Evolutionary conservation across 345 rosid genomes (phyloP).

Genomic region (Lagerstroemia speciosa): DNA sequence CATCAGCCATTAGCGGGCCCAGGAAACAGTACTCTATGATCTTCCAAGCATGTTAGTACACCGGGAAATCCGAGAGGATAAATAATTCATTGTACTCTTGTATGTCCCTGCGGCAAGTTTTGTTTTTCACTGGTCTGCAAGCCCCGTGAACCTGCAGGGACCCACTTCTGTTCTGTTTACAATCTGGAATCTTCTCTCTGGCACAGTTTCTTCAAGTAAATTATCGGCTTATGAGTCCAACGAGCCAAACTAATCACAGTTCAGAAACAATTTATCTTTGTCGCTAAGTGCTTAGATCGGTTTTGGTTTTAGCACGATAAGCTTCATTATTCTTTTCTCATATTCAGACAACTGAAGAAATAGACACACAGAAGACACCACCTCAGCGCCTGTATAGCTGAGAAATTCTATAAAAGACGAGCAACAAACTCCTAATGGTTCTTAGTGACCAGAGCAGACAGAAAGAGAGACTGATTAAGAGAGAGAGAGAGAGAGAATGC

Average conservation of each 20-base stretch:
- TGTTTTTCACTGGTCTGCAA: not conserved
- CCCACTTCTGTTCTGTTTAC: not conserved
- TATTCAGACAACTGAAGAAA: no score
- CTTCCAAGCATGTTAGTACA: not conserved
- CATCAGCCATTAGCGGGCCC: not conserved
- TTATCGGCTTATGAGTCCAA: not conserved
- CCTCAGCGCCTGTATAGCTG: not conserved
- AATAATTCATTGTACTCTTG: not conserved
- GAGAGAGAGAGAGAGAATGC: conserved; percentile 18
- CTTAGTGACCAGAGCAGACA: not conserved
- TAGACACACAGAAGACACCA: no score
- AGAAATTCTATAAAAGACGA: not conserved
- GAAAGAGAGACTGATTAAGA: not conserved
- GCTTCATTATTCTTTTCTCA: no score
- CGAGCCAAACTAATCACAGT: not conserved
- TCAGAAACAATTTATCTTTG: not conserved
- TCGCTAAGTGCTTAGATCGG: no score
- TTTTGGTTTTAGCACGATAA: no score
- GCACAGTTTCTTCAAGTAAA: not conserved
- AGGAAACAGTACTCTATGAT: not conserved
- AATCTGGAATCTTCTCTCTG: not conserved
- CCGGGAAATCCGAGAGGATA: not conserved
- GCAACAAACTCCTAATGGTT: not conserved
- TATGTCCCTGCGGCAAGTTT: not conserved
- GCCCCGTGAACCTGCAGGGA: conserved; percentile 5